Evolutionary conservation across 2,329 filamentous ascomycete genomes (phyloP), one percentile per base, ranked within the genome.

Genomic region (Arthroderma uncinatum): DNA sequence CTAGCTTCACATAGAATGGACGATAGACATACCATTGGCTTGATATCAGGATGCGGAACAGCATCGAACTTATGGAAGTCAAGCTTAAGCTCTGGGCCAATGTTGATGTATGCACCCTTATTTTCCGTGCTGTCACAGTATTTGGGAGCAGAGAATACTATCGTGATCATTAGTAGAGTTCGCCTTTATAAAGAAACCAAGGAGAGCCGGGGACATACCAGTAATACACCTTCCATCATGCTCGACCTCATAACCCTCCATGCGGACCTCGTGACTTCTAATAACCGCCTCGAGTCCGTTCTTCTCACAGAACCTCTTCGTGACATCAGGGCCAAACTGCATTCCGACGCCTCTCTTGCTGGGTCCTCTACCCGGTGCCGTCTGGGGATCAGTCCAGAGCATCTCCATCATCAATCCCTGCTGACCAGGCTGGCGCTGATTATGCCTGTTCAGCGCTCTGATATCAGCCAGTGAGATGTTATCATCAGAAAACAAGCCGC

Each of bases 361-460:
- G 47, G 93, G 93, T 7, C 91, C 89, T 64, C 93, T 84, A 55
- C 93, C 93, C 28, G 87, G 84, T 64, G 84, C 79, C 0, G 87
- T 80, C 71, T 98, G 93, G 2, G 93, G 93, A 69, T 98, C 93
- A 0, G 93, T 97, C 93, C 93, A 98, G 50, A 98, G 81, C 93
- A 98, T 98, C 74, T 98, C 93, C 93, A 98, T 98, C 93, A 98
- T 98, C 65, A 98, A 76, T 12, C 93, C 93, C 53, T 87, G 77
- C 71, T 98, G 93, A 33, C 93, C 93, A 2, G 93, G 92, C 67
- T 97, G 92, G 60, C 89, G 82, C 74, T 97, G 93, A 70, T 82
- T 84, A 74, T 96, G 91, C 63, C 92, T 81, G 73, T 97, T 85
- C 58, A 97, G 78, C 74, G 95, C 94, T 63, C 93, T 83, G 64